Percentiles rank a stretch among this genome's conserved stretches.
Conservation (phyloP, 805 yeast genomes). For the Yarrowia bubula region DNA sequence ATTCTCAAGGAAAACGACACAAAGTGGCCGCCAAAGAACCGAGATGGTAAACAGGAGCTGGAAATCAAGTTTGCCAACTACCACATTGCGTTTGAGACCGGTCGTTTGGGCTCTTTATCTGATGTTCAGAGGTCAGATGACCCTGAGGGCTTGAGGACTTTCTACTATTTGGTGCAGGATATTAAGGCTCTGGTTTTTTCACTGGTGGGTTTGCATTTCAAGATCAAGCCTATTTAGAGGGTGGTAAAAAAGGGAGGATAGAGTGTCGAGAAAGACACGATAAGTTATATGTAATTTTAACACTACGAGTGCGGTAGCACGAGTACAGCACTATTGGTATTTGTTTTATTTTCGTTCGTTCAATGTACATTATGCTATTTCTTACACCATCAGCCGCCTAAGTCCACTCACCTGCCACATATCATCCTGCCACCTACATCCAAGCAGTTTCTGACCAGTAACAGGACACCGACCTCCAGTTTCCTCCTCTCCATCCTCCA, state of each 20-base stretch:
- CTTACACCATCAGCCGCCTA: slow-evolving; percentile 64
- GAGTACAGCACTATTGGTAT: too few relatives aligned
- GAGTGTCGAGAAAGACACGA: neutral
- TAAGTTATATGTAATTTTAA: slow-evolving; percentile 17
- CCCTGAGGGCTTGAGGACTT: slow-evolving; percentile 47
- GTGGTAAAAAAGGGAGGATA: neutral
- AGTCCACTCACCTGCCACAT: slow-evolving; percentile 76
- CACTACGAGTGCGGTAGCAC: too few relatives aligned
- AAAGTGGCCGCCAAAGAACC: slow-evolving; percentile 44
- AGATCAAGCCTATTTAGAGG: slow-evolving; percentile 35
- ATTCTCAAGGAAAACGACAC: slow-evolving; percentile 44
- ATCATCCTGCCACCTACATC: slow-evolving; percentile 63
- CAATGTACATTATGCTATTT: slow-evolving; percentile 1
- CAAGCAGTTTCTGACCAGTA: slow-evolving; percentile 67
- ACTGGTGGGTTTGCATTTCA: slow-evolving; percentile 45
- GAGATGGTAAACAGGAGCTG: slow-evolving; percentile 46
- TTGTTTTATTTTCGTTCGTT: too few relatives aligned
- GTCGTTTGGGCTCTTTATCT: slow-evolving; percentile 43
- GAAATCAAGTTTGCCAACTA: slow-evolving; percentile 43
- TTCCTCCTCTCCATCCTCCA: slow-evolving; percentile 48
- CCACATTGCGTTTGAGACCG: slow-evolving; percentile 42
- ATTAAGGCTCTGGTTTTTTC: slow-evolving; percentile 47
- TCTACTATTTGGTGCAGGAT: slow-evolving; percentile 47
- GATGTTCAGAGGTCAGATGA: slow-evolving; percentile 45
- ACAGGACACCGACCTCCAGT: slow-evolving; percentile 80